Percentiles rank a stretch among this genome's conserved stretches.
phyloP scores from a whole-genome alignment of 2,329 filamentous ascomycete species.

The Madurella mycetomatis region DNA sequence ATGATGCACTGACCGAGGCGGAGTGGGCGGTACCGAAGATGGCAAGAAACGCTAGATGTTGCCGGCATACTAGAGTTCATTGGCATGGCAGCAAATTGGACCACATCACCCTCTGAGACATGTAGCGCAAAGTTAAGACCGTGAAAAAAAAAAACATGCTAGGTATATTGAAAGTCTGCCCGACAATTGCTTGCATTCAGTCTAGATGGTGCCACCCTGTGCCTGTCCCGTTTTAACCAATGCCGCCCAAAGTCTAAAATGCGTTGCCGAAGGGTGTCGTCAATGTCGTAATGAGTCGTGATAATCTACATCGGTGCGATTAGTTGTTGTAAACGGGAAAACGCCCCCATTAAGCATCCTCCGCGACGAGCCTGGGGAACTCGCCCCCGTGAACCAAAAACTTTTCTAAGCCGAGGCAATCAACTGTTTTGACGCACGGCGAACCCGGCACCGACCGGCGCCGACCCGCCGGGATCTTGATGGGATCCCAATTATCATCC shows the following conservation, averaged over 20 bases:
- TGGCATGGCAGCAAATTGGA: too few relatives aligned
- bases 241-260: conserved; percentile 11
- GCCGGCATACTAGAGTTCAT: too few relatives aligned
- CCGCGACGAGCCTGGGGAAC: conserved; percentile 30
- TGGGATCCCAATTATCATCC: conserved; percentile 37
- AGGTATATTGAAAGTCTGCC: background rate
- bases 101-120: too few relatives aligned
- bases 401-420: conserved; percentile 38
- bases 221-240: conserved; percentile 1
- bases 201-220: conserved; percentile 12
- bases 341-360: background rate
- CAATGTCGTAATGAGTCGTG: conserved; percentile 9
- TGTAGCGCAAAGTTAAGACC: background rate
- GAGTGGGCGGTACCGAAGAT: too few relatives aligned
- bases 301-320: conserved; percentile 11
- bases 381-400: conserved; percentile 37
- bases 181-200: conserved; percentile 27
- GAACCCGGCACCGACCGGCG: background rate
- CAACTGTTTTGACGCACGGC: conserved; percentile 29
- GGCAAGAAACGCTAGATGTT: too few relatives aligned
- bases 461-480: conserved; percentile 21
- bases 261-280: conserved; percentile 9
- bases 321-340: background rate
- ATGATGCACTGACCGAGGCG: too few relatives aligned
- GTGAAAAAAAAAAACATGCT: background rate